Evolutionary conservation across 2,329 filamentous ascomycete genomes (phyloP), one percentile per base, ranked within the genome.

Genomic region (Ambrosiella xylebori): DNA sequence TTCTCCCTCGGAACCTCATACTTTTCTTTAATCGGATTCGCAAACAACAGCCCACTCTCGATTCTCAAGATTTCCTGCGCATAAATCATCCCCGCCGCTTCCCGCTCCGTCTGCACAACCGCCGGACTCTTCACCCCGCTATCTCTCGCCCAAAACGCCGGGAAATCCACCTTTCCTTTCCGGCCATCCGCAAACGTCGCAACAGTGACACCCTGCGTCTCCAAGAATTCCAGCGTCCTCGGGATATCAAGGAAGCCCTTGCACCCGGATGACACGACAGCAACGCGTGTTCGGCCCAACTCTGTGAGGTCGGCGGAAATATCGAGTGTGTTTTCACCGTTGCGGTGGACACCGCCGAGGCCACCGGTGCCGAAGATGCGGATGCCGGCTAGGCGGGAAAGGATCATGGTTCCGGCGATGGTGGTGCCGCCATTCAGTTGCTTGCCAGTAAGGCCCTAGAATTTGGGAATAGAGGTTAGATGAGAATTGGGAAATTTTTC

Each of bases 191-290:
- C 84, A 72, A 97, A 98, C 1, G 93, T 97, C 2, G 82, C 86
- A 0, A 96, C 89, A 41, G 84, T 78, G 19, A 88, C 89, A 8
- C 86, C 86, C 66, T 84, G 80, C 0, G 81, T 84, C 68, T 84
- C 81, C 17, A 84, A 73, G 64, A 76, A 77, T 72, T 98, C 93
- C 4, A 98, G 76, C 0, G 93, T 98, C 56, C 88, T 78, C 1
- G 86, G 82, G 61, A 96, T 89, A 67, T 98, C 93, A 41, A 98
- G 76, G 69, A 98, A 97, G 62, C 91, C 93, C 72, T 98, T 98
- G 72, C 88, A 94, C 12, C 93, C 93, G 63, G 86, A 88, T 69
- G 85, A 86, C 56, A 98, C 76, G 1, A 98, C 90, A 35, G 90
- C 85, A 56, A 98, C 84, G 9, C 87, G 81, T 7, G 90, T 96